These are phyloP conservation scores for Scedosporium dehoogii DNA, from an alignment of 2,329 filamentous ascomycete genomes.

Conservation along the genomic window DNA sequence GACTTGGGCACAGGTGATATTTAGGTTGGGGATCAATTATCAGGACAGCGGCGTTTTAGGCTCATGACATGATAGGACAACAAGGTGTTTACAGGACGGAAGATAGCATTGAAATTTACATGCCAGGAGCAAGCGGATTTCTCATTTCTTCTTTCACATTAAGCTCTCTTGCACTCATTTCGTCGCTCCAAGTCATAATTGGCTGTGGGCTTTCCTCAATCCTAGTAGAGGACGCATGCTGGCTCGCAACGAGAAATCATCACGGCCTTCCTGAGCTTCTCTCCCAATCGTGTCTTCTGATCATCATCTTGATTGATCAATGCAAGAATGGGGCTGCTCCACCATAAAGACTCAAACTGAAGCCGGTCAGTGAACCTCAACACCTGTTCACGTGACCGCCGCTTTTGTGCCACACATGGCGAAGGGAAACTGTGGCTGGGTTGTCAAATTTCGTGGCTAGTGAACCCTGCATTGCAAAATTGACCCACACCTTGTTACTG, in stretches of 20 bases:
- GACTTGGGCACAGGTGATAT: background rate
- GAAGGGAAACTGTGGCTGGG: background rate
- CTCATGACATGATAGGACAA: background rate
- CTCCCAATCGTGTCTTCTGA: no score
- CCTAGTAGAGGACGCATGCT: no score
- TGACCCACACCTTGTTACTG: constrained; percentile 11
- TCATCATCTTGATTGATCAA: no score
- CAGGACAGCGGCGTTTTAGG: background rate
- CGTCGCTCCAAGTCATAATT: no score
- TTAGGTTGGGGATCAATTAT: background rate
- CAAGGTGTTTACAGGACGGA: background rate
- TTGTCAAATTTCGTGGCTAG: background rate
- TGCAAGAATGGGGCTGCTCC: no score
- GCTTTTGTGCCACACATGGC: background rate
- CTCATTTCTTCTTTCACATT: background rate
- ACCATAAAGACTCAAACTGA: no score
- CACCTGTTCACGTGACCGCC: no score
- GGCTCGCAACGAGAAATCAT: no score
- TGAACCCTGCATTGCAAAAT: background rate
- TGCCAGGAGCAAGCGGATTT: background rate
- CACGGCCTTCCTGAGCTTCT: no score
- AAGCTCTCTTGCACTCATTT: no score
- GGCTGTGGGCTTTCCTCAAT: no score
- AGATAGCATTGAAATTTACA: background rate
- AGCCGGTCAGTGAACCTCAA: no score